phyloP scores from a whole-genome alignment of 306 rosid species.

The Phaseolus lunatus region DNA sequence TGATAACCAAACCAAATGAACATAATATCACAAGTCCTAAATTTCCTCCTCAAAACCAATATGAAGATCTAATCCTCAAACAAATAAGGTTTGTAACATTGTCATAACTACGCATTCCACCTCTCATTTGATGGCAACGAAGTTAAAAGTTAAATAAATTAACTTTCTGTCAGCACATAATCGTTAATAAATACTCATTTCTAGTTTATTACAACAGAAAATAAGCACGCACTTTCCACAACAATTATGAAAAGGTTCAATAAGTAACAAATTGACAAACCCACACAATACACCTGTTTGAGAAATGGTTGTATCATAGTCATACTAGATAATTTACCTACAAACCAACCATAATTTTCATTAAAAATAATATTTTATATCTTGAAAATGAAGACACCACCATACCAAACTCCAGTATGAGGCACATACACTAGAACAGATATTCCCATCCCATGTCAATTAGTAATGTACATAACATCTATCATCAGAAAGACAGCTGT shows the following conservation, averaged over 20 bases:
- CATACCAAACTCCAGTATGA: slow-evolving; percentile 9
- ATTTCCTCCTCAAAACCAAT: not conserved
- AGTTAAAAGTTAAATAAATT: not conserved
- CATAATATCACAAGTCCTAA: not conserved
- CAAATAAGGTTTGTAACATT: not conserved
- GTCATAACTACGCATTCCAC: not conserved
- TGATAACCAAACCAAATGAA: slow-evolving; percentile 13
- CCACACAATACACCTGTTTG: slow-evolving; percentile 16
- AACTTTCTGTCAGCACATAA: slow-evolving; percentile 14
- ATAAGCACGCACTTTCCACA: not conserved
- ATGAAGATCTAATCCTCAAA: slow-evolving; percentile 5
- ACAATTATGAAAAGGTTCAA: slow-evolving; percentile 27
- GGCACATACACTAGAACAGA: slow-evolving; percentile 34
- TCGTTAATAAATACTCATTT: not conserved
- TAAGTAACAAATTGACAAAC: not conserved
- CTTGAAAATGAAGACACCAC: slow-evolving; percentile 17
- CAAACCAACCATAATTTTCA: not conserved
- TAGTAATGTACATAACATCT: slow-evolving; percentile 32
- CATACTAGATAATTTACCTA: not conserved
- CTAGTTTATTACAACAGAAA: not conserved
- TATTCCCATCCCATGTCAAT: slow-evolving; percentile 8
- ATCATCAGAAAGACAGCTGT: slow-evolving; percentile 19
- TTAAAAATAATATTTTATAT: slow-evolving; percentile 7
- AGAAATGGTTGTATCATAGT: not conserved
- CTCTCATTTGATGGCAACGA: not conserved